Evolutionary conservation across 2,329 filamentous ascomycete species (phyloP), one percentile per base, ranked within the genome.

Genomic region (Colletotrichum ledebouriae): DNA sequence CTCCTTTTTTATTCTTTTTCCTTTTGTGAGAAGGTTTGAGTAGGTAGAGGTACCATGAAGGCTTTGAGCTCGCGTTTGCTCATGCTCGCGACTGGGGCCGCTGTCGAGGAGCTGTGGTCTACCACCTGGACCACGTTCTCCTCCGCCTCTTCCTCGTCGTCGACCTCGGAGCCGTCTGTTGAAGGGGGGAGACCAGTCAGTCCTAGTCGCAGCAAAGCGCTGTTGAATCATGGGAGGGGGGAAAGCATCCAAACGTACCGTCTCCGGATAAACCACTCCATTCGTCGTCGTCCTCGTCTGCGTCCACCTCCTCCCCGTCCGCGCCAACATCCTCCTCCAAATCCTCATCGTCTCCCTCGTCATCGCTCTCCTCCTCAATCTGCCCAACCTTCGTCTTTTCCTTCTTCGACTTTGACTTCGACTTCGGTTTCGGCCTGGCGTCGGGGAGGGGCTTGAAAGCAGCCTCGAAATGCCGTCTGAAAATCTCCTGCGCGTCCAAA

Each of bases 401-500:
- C 71, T 58, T 67, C 50, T 61, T 72, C 72, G 70, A 47, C 71
- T 61, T 67, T 5, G 34, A 13, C 34, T 6, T 17, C 20, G 29
- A 29, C 29, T 37, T 33, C 44, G 13, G 15, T 56, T 61, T 63
- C 20, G 4, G 71, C 71, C 49, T 71, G 49, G 53, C 70, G 84
- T 84, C 44, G 10, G 52, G 49, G 0, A 97, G 78, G 9, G 95
- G 94, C 76, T 89, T 88, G 82, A 98, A 98, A 76, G 92, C 90
- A 33, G 93, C 88, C 80, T 98, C 96, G 76, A 98, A 98, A 76
- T 95, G 92, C 73, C 88, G 89, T 66, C 90, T 89, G 75, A 99
- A 93, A 66, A 94, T 86, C 63, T 91, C 93, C 73, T 93, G 89
- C 12, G 92, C 85, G 41, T 63, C 62, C 7, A 49, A 17, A 11